A percentile compares a stretch with the other conserved stretches of the same genome.
phyloP scores from a whole-genome alignment of 768 basidiomycete genomes.

The Boletus edulis region DNA sequence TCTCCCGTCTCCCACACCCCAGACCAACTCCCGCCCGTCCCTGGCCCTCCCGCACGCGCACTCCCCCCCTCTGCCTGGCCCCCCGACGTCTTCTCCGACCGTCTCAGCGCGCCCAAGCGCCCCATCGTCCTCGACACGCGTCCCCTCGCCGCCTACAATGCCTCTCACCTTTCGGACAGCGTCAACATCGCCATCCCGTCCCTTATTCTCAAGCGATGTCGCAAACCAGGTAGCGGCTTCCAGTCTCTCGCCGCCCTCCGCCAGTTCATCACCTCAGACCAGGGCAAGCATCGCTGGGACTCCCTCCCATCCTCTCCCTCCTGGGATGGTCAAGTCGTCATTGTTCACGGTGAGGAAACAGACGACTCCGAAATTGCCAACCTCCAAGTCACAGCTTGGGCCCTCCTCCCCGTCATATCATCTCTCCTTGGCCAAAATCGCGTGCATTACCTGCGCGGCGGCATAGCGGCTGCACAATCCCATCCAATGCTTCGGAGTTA shows the following conservation, averaged over 20 bases:
- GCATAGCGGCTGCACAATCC: slow-evolving; percentile 59
- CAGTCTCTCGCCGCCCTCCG: slow-evolving; percentile 66
- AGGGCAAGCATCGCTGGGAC: slow-evolving; percentile 73
- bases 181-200: slow-evolving; percentile 88
- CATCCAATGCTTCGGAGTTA: slow-evolving; percentile 54
- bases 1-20: slow-evolving; percentile 56
- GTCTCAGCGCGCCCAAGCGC: slow-evolving; percentile 45
- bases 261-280: slow-evolving; percentile 80
- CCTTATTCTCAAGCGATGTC: slow-evolving; percentile 83
- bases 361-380: slow-evolving; percentile 61
- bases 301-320: slow-evolving; percentile 42
- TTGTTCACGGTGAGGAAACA: slow-evolving; percentile 80
- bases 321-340: slow-evolving; percentile 71
- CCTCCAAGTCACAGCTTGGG: slow-evolving; percentile 62
- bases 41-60: slow-evolving; percentile 22
- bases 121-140: slow-evolving; percentile 85
- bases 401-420: slow-evolving; percentile 59
- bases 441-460: slow-evolving; percentile 71
- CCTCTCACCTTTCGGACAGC: slow-evolving; percentile 63
- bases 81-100: slow-evolving; percentile 45
- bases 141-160: slow-evolving; percentile 60
- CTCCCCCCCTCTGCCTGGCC: slow-evolving; percentile 36
- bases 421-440: slow-evolving; percentile 55
- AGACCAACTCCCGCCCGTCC: neutral
- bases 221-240: slow-evolving; percentile 68